Evolutionary conservation across 148 eudicot species (phyloP).

Genomic region (Hydrangea macrophylla): DNA sequence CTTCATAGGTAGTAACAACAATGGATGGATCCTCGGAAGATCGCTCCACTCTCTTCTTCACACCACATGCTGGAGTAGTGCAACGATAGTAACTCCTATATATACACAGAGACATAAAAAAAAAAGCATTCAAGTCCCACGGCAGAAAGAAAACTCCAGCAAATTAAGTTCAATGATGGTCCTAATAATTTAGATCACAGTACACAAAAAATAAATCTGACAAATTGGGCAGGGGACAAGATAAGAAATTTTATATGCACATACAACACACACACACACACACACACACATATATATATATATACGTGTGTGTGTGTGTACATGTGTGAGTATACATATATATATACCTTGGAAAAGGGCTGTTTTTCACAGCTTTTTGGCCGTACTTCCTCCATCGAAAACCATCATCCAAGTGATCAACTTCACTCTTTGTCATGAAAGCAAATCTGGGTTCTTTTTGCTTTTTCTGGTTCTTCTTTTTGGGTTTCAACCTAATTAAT

Average conservation of each 20-base stretch:
- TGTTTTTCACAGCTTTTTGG: slow-evolving; percentile 91
- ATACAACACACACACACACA: no score
- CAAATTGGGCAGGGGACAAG: background rate
- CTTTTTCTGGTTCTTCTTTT: slow-evolving; percentile 73
- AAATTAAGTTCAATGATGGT: no score
- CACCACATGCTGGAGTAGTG: slow-evolving; percentile 80
- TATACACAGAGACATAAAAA: background rate
- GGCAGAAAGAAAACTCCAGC: background rate
- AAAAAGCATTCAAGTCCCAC: slow-evolving; percentile 3
- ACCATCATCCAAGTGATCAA: slow-evolving; percentile 94
- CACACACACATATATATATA: no score
- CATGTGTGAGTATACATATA: background rate
- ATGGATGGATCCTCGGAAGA: slow-evolving; percentile 58
- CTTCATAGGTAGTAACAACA: slow-evolving; percentile 87
- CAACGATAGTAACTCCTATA: slow-evolving; percentile 91
- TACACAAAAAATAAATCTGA: background rate
- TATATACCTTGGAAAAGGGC: slow-evolving; percentile 83
- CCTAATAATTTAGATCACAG: background rate
- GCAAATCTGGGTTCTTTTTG: slow-evolving; percentile 78
- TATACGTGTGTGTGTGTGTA: background rate
- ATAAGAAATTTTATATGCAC: background rate
- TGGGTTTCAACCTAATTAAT: slow-evolving; percentile 59
- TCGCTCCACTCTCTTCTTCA: slow-evolving; percentile 85
- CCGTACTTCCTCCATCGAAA: slow-evolving; percentile 99
- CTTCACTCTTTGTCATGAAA: slow-evolving; percentile 83